Evolutionary conservation across 2,329 filamentous ascomycete genomes (phyloP), one percentile per base, ranked within the genome.

Genomic region (Davidsoniella eucalypti): DNA sequence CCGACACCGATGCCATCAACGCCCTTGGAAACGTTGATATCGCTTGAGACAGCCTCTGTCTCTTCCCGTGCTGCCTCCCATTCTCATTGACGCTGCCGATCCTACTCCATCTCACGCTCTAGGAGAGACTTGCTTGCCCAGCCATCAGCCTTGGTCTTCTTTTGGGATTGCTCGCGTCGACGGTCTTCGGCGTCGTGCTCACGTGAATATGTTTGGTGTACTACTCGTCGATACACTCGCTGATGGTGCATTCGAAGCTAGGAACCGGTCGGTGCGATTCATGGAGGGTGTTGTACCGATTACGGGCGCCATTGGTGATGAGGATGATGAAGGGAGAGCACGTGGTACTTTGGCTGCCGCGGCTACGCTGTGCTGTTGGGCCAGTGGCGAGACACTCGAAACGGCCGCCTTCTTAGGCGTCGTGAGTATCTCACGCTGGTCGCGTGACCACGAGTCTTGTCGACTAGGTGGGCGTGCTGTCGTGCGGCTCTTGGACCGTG

Each of bases 41-140:
- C 26, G 10, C 26, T 29, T 8, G 26, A 29, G 26, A 8, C 10
- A 29, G 26, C 26, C 26, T 29, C 26, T 16, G 77, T 75, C 56
- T 75, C 76, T 58, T 77, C 70, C 63, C 90, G 85, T 1, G 77
- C 69, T 55, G 84, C 77, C 62, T 92, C 84, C 85, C 85, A 88
- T 61, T 88, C 84, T 51, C 71, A 73, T 65, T 88, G 84, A 12
- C 83, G 70, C 65, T 86, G 76, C 7, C 84, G 71, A 63, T 88
- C 84, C 61, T 82, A 70, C 62, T 88, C 83, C 81, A 87, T 87
- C 64, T 88, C 84, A 25, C 81, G 76, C 64, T 87, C 84, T 1
- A 87, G 72, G 8, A 87, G 69, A 0, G 79, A 83, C 66, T 82
- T 84, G 55, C 72, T 72, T 1, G 78, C 78, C 73, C 73, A 78